A percentile compares a stretch with the other conserved stretches of the same genome.
phyloP scores from a whole-genome alignment of 257 asterid genomes.

The Rauvolfia tetraphylla region DNA sequence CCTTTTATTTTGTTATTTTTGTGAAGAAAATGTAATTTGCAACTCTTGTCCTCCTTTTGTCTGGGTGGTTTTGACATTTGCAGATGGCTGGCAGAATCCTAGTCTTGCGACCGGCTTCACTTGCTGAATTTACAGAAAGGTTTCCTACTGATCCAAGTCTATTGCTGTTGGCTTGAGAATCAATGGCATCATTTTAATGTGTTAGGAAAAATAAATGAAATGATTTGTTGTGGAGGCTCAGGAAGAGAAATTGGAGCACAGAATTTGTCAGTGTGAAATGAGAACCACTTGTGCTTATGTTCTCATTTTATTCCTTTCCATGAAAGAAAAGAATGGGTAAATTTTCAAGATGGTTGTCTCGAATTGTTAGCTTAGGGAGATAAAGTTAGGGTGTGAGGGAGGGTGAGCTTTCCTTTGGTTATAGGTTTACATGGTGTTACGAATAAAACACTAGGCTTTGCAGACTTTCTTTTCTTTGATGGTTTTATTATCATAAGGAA shows the following conservation, averaged over 20 bases:
- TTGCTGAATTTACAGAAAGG: slow-evolving; percentile 74
- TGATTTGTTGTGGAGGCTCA: background rate
- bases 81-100: slow-evolving; percentile 92
- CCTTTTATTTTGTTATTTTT: background rate
- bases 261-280: background rate
- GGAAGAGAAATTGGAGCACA: background rate
- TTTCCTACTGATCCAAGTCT: slow-evolving; percentile 23
- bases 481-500: background rate
- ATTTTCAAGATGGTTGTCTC: background rate
- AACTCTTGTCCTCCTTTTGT: background rate
- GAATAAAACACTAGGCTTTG: background rate
- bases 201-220: slow-evolving; percentile 2
- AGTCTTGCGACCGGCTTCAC: slow-evolving; percentile 68
- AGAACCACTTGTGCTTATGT: background rate
- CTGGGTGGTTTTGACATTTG: slow-evolving; percentile 5
- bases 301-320: slow-evolving; percentile 1
- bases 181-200: slow-evolving; percentile 6
- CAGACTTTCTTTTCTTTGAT: background rate
- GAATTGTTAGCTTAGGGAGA: background rate
- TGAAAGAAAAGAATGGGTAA: background rate
- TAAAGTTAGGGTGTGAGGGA: background rate
- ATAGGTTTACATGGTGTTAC: background rate
- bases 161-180: slow-evolving; percentile 17
- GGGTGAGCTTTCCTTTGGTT: background rate
- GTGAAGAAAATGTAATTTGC: background rate